Base-by-base conservation (phyloP, 2,329 filamentous ascomycete species). In the Pseudogymnoascus sp. region DNA sequence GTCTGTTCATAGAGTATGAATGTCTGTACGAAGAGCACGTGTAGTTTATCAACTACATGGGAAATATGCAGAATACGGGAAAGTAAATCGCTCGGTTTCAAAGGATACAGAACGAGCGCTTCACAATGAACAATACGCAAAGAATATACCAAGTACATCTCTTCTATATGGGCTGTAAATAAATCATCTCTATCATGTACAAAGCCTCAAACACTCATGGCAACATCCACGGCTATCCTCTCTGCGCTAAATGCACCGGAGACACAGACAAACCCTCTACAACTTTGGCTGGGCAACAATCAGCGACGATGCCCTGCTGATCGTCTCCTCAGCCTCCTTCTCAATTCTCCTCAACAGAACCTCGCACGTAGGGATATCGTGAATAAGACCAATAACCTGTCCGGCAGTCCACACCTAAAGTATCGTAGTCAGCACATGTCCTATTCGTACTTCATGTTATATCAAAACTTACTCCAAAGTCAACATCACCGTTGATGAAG, bases 321-420 rank as follows among this genome's bases (percentile, higher is more conserved):
- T 76, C 3, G 87, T 79, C 62, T 83, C 79, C 71, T 88, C 81
- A 0, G 89, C 89, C 73, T 93, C 90, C 72, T 79, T 85, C 78
- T 92, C 89, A 68, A 94, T 92, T 62, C 90, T 82, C 67, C 78
- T 78, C 8, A 92, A 76, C 26, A 94, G 77, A 1, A 77, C 85
- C 54, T 82, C 81, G 70, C 90, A 93, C 0, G 87, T 90, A 7
- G 89, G 89, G 61, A 92, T 89, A 69, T 94, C 90, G 68, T 93
- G 85, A 64, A 94, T 94, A 61, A 94, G 74, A 5, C 90, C 90
- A 66, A 99, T 96, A 67, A 97, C 93, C 74, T 97, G 93, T 9
- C 94, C 94, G 7, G 93, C 92, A 17, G 94, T 97, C 94, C 94
- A 99, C 39, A 97, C 89, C 89, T 93, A 68, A 62, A 4, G 5